These are phyloP conservation scores for Avena atlantica DNA, from an alignment of 176 grass and related monocot genomes.

Conservation along the genomic window DNA sequence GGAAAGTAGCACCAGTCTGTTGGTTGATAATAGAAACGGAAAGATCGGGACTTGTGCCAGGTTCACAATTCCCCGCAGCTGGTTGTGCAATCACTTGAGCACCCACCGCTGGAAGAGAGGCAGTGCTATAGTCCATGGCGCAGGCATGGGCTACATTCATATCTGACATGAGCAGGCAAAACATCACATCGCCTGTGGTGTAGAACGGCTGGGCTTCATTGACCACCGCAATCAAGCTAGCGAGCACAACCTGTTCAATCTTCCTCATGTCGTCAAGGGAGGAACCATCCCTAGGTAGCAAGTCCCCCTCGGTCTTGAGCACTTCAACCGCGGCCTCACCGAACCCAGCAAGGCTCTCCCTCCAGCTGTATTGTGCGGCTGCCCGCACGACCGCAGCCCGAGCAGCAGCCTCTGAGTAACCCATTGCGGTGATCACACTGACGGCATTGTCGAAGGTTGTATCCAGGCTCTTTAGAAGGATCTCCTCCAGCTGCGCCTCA, in stretches of 20 bases:
- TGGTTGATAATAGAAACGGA: constrained; percentile 56
- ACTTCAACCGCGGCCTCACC: constrained; percentile 59
- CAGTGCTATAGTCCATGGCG: constrained; percentile 58
- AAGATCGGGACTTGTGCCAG: constrained; percentile 42
- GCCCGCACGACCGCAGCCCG: constrained; percentile 64
- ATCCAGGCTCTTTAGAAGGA: constrained; percentile 83
- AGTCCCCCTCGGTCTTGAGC: constrained; percentile 70
- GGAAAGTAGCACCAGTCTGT: constrained; percentile 54
- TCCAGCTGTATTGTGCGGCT: constrained; percentile 60
- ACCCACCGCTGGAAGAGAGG: constrained; percentile 42
- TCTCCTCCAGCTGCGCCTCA: constrained; percentile 78
- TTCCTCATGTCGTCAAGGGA: constrained; percentile 71
- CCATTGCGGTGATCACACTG: constrained; percentile 65
- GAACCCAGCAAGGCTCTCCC: constrained; percentile 66
- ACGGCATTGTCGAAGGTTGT: constrained; percentile 74
- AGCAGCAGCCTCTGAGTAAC: constrained; percentile 69
- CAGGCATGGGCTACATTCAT: constrained; percentile 78
- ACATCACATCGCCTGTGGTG: constrained; percentile 83
- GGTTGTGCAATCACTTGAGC: constrained; percentile 50
- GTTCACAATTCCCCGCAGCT: constrained; percentile 44
- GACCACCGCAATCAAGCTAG: constrained; percentile 68
- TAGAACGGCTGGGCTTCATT: constrained; percentile 80
- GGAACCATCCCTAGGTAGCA: constrained; percentile 57
- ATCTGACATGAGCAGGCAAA: constrained; percentile 89
- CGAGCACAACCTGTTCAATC: constrained; percentile 65